Evolutionary conservation across 164 flowering plant species (phyloP).

Genomic region (Echeveria elegans): DNA sequence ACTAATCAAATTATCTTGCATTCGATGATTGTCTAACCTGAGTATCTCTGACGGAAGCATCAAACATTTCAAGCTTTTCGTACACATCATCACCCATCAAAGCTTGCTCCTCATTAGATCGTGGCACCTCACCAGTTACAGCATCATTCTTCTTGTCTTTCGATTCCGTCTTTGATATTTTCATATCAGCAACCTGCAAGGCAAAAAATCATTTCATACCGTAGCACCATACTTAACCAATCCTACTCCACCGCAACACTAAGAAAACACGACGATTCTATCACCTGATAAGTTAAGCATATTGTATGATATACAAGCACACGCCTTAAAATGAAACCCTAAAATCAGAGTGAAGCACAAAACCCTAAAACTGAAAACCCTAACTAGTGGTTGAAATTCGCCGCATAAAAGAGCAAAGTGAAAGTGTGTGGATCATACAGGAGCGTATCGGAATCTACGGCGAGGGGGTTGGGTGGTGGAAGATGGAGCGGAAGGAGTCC

Average conservation of each 20-base stretch:
- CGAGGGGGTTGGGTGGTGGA: background rate
- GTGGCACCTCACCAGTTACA: background rate
- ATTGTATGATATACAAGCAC: no score
- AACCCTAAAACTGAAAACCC: background rate
- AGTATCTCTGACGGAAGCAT: background rate
- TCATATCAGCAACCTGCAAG: background rate
- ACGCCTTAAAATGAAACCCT: no score
- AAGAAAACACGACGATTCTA: no score
- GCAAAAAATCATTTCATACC: background rate
- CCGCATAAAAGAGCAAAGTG: background rate
- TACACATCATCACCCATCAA: conserved; percentile 1
- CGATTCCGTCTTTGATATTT: background rate
- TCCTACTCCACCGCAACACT: background rate
- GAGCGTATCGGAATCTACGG: conserved; percentile 1
- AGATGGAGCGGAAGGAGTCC: background rate
- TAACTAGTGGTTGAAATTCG: background rate
- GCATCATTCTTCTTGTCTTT: background rate
- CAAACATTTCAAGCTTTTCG: conserved; percentile 8
- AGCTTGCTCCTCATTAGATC: background rate
- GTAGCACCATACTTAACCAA: background rate
- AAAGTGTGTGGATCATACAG: background rate
- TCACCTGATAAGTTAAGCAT: no score
- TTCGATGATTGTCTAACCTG: background rate
- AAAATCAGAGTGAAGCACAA: background rate
- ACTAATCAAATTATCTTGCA: background rate